These are phyloP conservation scores for Ceratorhiza oryzae-sativae DNA, from an alignment of 1,284 basidiomycete genomes.

Conservation along the genomic window DNA sequence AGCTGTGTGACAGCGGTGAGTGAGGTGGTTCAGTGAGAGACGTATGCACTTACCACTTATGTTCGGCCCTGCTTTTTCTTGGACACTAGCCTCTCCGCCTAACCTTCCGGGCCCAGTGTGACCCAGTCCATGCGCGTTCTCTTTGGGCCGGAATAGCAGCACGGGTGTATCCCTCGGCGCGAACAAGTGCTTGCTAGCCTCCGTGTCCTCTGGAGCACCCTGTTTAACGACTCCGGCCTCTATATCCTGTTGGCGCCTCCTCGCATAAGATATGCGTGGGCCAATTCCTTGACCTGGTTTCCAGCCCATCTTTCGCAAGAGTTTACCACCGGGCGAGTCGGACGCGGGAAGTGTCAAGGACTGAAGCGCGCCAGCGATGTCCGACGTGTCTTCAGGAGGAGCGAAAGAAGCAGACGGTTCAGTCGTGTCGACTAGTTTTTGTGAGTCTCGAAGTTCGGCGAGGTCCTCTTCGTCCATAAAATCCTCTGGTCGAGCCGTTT, in stretches of 20 bases:
- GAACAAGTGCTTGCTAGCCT: conserved; percentile 85
- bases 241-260: conserved; percentile 74
- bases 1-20: conserved; percentile 53
- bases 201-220: conserved; percentile 62
- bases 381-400: neutral
- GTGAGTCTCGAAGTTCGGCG: conserved; percentile 75
- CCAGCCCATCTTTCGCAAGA: conserved; percentile 97
- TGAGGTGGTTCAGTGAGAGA: conserved; percentile 30
- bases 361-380: conserved; percentile 65
- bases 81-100: conserved; percentile 49
- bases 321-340: conserved; percentile 77
- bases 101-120: conserved; percentile 60
- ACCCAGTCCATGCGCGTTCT: conserved; percentile 81
- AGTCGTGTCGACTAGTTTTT: conserved; percentile 76
- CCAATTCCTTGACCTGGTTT: conserved; percentile 90
- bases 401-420: conserved; percentile 58
- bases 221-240: conserved; percentile 53
- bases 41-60: conserved; percentile 60
- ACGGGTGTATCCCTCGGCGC: conserved; percentile 82
- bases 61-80: conserved; percentile 57
- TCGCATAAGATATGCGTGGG: conserved; percentile 81
- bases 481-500: conserved; percentile 76
- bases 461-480: conserved; percentile 99
- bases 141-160: conserved; percentile 69
- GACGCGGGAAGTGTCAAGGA: conserved; percentile 67